Base-by-base conservation (phyloP, 352 stramenopile species). In the Elongisporangium undulatum region DNA sequence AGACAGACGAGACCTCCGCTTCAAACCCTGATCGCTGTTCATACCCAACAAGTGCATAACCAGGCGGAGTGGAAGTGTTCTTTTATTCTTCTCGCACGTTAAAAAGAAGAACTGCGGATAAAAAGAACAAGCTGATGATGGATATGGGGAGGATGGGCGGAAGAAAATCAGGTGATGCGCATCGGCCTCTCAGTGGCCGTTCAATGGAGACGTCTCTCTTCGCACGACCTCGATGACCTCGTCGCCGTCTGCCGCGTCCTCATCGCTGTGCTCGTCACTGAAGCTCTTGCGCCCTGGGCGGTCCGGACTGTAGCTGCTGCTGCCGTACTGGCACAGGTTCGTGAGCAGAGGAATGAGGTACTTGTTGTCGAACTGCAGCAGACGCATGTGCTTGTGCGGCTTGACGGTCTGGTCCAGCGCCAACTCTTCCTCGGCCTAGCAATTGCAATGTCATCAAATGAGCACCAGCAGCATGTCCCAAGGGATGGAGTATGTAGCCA, bases 301-400 rank as follows among this genome's bases (percentile, higher is more conserved):
- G 4, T 71, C 59, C 1, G 63, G 69, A 9, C 70, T 81, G 51
- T 73, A 72, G 38, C 65, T 74, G 49, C 77, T 73, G 29, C 70
- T 64, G 38, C 67, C 71, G 48, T 84, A 79, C 6, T 85, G 75
- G 63, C 77, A 87, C 51, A 94, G 54, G 52, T 88, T 85, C 19
- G 82, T 94, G 23, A 94, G 76, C 56, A 94, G 63, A 34, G 83
- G 82, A 63, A 93, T 88, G 34, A 94, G 59, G 62, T 91, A 93
- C 61, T 93, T 92, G 72, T 92, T 90, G 69, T 95, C 83, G 61
- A 93, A 94, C 66, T 92, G 81, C 55, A 94, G 67, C 29, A 86
- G 61, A 19, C 73, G 69, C 82, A 93, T 92, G 77, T 92, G 80
- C 58, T 87, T 85, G 69, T 92, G 76, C 20, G 83, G 85, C 23